Evolutionary conservation across 2,329 filamentous ascomycete species (phyloP).

Genomic region (Chrysosporium queenslandicum): DNA sequence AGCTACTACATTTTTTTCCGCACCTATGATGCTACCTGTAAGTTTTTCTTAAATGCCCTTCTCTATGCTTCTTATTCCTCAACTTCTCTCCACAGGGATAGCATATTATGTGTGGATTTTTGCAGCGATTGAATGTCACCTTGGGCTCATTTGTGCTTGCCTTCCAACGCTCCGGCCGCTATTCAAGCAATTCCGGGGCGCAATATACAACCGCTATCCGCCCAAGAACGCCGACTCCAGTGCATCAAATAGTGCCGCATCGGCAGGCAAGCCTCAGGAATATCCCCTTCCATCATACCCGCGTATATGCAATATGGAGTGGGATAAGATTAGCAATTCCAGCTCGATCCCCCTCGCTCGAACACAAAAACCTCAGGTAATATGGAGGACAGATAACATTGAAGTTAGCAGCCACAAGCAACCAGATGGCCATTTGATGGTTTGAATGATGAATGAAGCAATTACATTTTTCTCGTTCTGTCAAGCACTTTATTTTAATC

Average conservation of each 20-base stretch:
- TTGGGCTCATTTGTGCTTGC: constrained; percentile 10
- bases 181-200: constrained; percentile 8
- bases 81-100: background rate
- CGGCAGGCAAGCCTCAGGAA: background rate
- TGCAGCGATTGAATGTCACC: constrained; percentile 3
- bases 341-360: background rate
- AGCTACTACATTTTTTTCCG: constrained; percentile 5
- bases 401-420: background rate
- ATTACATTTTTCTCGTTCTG: no score
- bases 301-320: no score
- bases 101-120: constrained; percentile 8
- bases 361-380: background rate
- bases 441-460: no score
- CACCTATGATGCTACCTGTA: constrained; percentile 11
- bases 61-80: background rate
- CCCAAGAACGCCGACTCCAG: background rate
- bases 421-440: background rate
- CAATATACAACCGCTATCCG: background rate
- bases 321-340: constrained; percentile 5
- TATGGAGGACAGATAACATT: constrained; percentile 3
- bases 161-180: constrained; percentile 7
- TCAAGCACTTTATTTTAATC: no score
- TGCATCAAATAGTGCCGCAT: background rate
- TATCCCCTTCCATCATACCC: background rate
- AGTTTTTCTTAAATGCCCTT: background rate